Evolutionary conservation across 306 rosid genomes (phyloP), one percentile per base, ranked within the genome.

Genomic region (Gastrolobium villosum): DNA sequence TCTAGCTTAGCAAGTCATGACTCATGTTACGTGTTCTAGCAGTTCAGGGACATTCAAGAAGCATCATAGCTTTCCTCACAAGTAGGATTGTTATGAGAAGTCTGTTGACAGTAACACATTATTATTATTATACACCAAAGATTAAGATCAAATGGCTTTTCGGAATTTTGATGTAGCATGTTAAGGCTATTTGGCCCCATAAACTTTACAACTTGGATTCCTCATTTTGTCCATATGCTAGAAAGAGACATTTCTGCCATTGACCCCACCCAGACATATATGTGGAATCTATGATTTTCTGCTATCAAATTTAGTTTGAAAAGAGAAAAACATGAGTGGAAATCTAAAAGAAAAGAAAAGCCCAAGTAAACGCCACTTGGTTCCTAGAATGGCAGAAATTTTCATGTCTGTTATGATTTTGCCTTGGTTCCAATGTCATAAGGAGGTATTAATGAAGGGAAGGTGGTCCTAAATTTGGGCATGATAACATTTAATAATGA

Each of bases 371-470:
- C 59, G 78, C 65, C 70, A 69, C 56, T 61, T 48, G 64, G 59
- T 34, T 39, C 76, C 46, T 55, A 49, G 50, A 77, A 40, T 59
- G 78, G 66, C 74, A 66, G 64, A 55, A 77, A 52, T 46, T 75
- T 67, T 37, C 78, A 75, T 85, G 75, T 79, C 20, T 77, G 41
- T 67, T 46, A 15, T 78, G 63, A 71, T 74, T 70, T 75, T 65
- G 73, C 70, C 75, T 77, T 66, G 68, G 79, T 72, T 76, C 46
- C 45, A 9, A 28, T 60, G 54, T 63, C 30, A 53, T n/a, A 20
- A 6, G 62, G 34, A 46, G 57, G 77, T 85, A 73, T 26, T 44
- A 30, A 45, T 30, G 37, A 30, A 45, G 1, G 31, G 52, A 5
- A 70, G 37, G 64, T 74, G 37, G 64, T 74, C 49, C 11, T 60